phyloP scores from a whole-genome alignment of 1,284 basidiomycete genomes.

The Schizopora paradoxa region DNA sequence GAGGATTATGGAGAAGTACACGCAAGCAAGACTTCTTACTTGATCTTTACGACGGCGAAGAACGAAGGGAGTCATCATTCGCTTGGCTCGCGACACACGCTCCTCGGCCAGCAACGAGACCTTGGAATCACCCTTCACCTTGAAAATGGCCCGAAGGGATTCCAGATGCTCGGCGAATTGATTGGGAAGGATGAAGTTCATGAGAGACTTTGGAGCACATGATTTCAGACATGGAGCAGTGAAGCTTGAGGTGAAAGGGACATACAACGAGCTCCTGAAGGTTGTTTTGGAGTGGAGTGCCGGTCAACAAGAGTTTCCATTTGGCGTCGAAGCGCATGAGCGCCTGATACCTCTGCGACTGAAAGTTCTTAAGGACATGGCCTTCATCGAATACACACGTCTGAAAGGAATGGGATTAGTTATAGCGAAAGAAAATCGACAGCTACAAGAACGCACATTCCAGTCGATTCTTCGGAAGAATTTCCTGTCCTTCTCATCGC shows the following conservation, averaged over 20 bases:
- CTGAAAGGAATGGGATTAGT: conserved; percentile 33
- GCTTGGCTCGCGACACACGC: conserved; percentile 91
- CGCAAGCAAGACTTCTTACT: conserved; percentile 33
- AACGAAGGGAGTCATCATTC: conserved; percentile 99
- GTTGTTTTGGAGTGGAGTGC: conserved; percentile 91
- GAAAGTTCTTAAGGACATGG: conserved; percentile 94
- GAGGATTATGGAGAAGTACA: conserved; percentile 4
- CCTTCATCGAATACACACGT: conserved; percentile 94
- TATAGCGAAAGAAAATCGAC: conserved; percentile 1
- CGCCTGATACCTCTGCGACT: conserved; percentile 90
- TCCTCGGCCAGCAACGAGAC: conserved; percentile 85
- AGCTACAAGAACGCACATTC: conserved; percentile 55
- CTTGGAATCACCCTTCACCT: conserved; percentile 85
- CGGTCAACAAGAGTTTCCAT: conserved; percentile 92
- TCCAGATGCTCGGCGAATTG: conserved; percentile 74
- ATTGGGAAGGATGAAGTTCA: conserved; percentile 96
- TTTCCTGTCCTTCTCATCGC: conserved; percentile 80
- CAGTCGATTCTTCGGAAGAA: conserved; percentile 92
- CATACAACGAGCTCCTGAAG: conserved; percentile 92
- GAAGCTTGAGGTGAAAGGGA: conserved; percentile 20
- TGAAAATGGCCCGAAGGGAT: conserved; percentile 91
- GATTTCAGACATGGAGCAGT: too few species aligned
- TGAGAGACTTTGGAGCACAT: conserved; percentile 71
- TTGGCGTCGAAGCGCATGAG: conserved; percentile 80
- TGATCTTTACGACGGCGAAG: conserved; percentile 92